Evolutionary conservation across 495 filamentous ascomycete genomes (phyloP), one percentile per base, ranked within the genome.

Genomic region (Opeltia flavorubescens): DNA sequence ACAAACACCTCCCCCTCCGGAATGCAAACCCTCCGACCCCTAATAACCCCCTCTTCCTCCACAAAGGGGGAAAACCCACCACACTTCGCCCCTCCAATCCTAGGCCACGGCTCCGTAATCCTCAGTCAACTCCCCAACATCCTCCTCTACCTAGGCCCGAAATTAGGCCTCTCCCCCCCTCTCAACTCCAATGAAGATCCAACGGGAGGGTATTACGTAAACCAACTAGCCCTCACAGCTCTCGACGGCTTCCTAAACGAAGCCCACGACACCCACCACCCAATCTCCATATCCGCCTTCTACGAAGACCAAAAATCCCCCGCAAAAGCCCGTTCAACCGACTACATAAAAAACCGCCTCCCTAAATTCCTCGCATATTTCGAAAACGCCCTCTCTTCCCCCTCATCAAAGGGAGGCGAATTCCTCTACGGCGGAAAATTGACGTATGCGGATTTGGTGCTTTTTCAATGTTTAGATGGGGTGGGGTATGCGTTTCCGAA

Each of bases 261-360:
- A 56, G 65, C 68, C 13, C 81, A 85, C 51, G 77, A 84, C 50
- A 69, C 66, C 35, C 81, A 85, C 51, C 81, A 85, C 50, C 81
- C 81, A 0, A 66, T 84, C 13, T 66, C 72, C 0, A 49, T 56
- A 0, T 51, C 52, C 4, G 51, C 70, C 24, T 82, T 79, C 49
- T 85, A 83, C 50, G 79, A 83, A 48, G 76, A 83, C 25, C 80
- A 85, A 62, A 81, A 77, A 53, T 62, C 60, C 1, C 79, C 81
- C 54, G 65, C 73, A 27, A 59, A 69, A 53, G 59, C 64, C 27
- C 68, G 62, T 50, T 58, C 69, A 5, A 56, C 62, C 44, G 69
- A 81, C 50, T 78, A 75, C 33, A 59, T 75, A 4, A 58, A 67
- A 43, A 69, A 56, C n/a, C 66, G 81, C 3, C 52, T 84, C 6